Base-by-base conservation (phyloP, 2,329 filamentous ascomycete genomes). In the Alternaria longipes region DNA sequence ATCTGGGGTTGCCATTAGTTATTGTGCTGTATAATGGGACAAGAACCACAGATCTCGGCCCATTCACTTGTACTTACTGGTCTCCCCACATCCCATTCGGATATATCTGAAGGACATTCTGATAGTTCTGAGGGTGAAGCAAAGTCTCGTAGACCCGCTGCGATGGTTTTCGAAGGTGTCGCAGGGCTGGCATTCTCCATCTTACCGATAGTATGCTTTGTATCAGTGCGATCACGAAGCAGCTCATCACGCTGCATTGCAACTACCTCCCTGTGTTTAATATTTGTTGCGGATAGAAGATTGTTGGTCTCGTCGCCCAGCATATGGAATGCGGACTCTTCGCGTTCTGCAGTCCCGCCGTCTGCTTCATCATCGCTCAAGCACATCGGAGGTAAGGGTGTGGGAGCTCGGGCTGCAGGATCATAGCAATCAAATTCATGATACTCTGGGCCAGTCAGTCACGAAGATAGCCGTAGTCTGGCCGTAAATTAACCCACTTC, bases 81-180 rank as follows among this genome's bases (percentile, higher is more conserved):
- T 26, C 52, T 42, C 3, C 28, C 12, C 8, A 65, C 32, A 4
- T 67, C 49, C 63, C 56, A 61, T 5, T 65, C 60, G 1, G 66
- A 71, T 18, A 71, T 34, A 26, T 69, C 63, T 12, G 68, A 69
- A 2, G 68, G 68, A 20, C 54, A 68, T 45, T 65, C 63, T 12
- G 68, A 69, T 11, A 71, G 54, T n/a, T 54, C 59, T 7, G 61
- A 58, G 24, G 42, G 20, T 2, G 53, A 46, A n/a, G 44, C 36
- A 8, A 44, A 49, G 16, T 18, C 46, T 38, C 9, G 24, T 18
- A 52, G 8, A 20, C 46, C 56, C 5, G 36, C 16, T 18, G 20
- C 11, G n/a, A 18, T 20, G 11, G 8, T 34, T 28, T 58, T 49
- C 3, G n/a, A 18, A 46, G 53, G 22, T 12, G 40, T 45, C 18